Base-by-base conservation (phyloP, 352 stramenopile genomes). In the Ophiocytium majus region DNA sequence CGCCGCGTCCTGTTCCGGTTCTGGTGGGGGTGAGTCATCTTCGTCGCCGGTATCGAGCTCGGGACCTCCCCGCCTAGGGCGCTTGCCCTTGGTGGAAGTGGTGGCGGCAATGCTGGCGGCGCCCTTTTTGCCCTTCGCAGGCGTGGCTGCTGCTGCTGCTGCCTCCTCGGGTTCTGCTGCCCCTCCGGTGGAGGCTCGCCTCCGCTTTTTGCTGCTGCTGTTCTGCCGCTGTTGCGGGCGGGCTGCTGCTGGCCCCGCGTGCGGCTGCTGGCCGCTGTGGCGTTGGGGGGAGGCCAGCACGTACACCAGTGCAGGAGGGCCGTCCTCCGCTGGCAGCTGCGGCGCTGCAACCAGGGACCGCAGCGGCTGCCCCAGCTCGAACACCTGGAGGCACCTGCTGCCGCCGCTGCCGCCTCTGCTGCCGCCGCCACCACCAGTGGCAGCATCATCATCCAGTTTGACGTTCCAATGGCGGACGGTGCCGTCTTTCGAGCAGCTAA, bases 391-490 rank as follows among this genome's bases (percentile, higher is more conserved):
- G 43, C 43, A 57, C 43, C 43, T 57, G 43, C 43, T 57, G 43
- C 43, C 14, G 5, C 14, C 43, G 43, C 14, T 14, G 43, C 43
- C 43, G n/a, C n/a, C n/a, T n/a, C n/a, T n/a, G n/a, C n/a, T n/a
- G n/a, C n/a, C n/a, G n/a, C n/a, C n/a, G n/a, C n/a, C n/a, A n/a
- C n/a, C n/a, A n/a, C n/a, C n/a, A n/a, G n/a, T n/a, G n/a, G n/a
- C n/a, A n/a, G n/a, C n/a, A 57, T 57, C 43, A 57, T 5, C 43
- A 14, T 14, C 43, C 5, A 57, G 35, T 14, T 78, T 78, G 5
- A 43, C 35, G 66, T 78, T 43, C 66, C 66, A 78, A 5, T 78
- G 66, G 5, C 66, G 66, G 5, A 78, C 35, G 10, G 66, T 78
- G 35, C 66, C 66, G 14, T 78, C 66, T 43, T 78, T 5, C 5